Base-by-base conservation (phyloP, 441 rosid genomes). In the Melastoma candidum region DNA sequence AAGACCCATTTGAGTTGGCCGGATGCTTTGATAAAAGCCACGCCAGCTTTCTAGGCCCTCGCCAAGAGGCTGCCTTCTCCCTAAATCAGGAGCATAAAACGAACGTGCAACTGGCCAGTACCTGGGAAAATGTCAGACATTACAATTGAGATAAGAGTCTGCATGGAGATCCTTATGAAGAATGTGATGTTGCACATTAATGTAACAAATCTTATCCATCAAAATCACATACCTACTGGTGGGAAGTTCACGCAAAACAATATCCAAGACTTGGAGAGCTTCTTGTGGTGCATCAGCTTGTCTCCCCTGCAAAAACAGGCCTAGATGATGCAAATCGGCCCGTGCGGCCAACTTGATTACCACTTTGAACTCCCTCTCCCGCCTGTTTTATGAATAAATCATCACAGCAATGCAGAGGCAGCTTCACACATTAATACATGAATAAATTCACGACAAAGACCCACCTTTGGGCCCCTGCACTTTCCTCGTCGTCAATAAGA, bases 1-100 rank as follows among this genome's bases (percentile, higher is more conserved):
- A 44, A 78, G 47, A 52, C 80, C 80, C 78, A 78, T 75, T 66
- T 78, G 80, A 24, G 83, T 78, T 29, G 78, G 78, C 17, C 78
- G 67, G 51, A 78, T 72, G 49, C 80, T 78, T 70, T 78, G 80
- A 66, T 78, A 75, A 63, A 75, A 75, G 9, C 83, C 83, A 24
- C 76, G 67, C 74, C 83, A 78, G 43, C 71, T 59, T 57, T 78
- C 80, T 29, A 75, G 61, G 25, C 78, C 80, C 51, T 71, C 80
- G 12, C 75, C 72, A 13, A 78, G 55, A 44, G 61, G 56, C 58
- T 66, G 71, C 1, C 74, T 63, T 59, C 59, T 67, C 64, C 56
- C 65, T 12, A 70, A 54, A 51, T 53, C 45, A 56, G 80, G 78
- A 59, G 78, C 68, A 58, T 63, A 78, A 26, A 78, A 61, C 26